phyloP scores from a whole-genome alignment of 2,329 filamentous ascomycete genomes.

The Didymella segeticola region DNA sequence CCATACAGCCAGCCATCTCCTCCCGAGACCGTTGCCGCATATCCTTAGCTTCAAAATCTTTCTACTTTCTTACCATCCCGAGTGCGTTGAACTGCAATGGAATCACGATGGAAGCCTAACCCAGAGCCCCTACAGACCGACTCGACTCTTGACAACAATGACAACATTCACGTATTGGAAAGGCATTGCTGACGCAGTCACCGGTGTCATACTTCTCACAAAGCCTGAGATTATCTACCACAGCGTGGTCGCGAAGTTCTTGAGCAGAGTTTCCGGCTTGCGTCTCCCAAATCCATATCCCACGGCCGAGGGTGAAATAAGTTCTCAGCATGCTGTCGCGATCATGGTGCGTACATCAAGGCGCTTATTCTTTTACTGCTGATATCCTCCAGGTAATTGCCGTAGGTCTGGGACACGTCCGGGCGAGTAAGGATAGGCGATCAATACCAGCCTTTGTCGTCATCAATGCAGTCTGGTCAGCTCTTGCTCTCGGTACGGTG shows the following conservation, averaged over 20 bases:
- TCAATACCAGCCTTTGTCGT: slow-evolving; percentile 19
- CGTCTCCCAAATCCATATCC: slow-evolving; percentile 24
- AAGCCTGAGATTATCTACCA: slow-evolving; percentile 29
- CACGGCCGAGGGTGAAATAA: slow-evolving; percentile 5
- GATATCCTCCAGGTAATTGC: slow-evolving; percentile 16
- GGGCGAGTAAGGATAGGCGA: slow-evolving; percentile 11
- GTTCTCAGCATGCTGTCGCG: slow-evolving; percentile 24
- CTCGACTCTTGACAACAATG: slow-evolving; percentile 5
- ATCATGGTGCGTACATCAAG: slow-evolving; percentile 15
- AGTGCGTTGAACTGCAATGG: background rate
- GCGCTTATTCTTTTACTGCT: background rate
- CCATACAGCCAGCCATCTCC: too few relatives aligned
- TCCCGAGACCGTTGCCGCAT: too few relatives aligned
- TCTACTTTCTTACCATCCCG: background rate
- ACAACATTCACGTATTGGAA: slow-evolving; percentile 24
- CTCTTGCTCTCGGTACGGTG: slow-evolving; percentile 21
- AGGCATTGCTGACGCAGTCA: slow-evolving; percentile 23
- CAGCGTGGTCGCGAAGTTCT: slow-evolving; percentile 16
- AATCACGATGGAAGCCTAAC: background rate
- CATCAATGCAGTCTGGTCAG: slow-evolving; percentile 23
- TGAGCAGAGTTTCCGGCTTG: slow-evolving; percentile 13
- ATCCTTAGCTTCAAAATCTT: too few relatives aligned
- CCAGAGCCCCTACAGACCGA: background rate
- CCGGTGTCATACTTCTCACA: slow-evolving; percentile 19
- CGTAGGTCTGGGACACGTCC: slow-evolving; percentile 21